Conservation (phyloP, 768 basidiomycete genomes). For the Lactarius akahatsu region DNA sequence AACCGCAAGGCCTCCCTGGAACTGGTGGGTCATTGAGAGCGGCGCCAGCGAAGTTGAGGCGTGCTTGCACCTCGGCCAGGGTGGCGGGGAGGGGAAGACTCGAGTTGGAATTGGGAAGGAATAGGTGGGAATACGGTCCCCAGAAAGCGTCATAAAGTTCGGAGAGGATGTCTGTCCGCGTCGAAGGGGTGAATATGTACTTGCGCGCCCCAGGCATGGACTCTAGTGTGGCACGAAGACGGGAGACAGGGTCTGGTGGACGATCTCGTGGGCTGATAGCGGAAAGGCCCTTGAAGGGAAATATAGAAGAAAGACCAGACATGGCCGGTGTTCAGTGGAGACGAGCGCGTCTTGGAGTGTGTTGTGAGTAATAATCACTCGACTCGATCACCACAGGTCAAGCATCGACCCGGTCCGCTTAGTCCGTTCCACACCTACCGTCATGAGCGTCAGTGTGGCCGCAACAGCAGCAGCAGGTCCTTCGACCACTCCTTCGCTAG, state of each 20-base stretch:
- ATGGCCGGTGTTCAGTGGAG: constrained; percentile 31
- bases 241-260: constrained; percentile 61
- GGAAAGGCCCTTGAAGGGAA: constrained; percentile 50
- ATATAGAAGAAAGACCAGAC: constrained; percentile 47
- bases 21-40: constrained; percentile 58
- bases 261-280: constrained; percentile 58
- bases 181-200: constrained; percentile 70
- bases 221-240: constrained; percentile 73
- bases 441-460: constrained; percentile 19
- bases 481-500: constrained; percentile 37
- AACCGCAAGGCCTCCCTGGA: constrained; percentile 76
- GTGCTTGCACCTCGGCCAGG: constrained; percentile 68
- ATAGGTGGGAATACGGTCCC: constrained; percentile 70
- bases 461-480: constrained; percentile 27
- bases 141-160: constrained; percentile 83
- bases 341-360: constrained; percentile 4
- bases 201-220: constrained; percentile 79
- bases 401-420: constrained; percentile 8
- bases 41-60: constrained; percentile 54
- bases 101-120: constrained; percentile 63
- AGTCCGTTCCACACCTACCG: constrained; percentile 26
- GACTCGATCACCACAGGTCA: background rate
- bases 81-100: constrained; percentile 62
- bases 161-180: constrained; percentile 76
- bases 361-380: background rate